phyloP scores from a whole-genome alignment of 805 yeast species.

The Candida golubevii region DNA sequence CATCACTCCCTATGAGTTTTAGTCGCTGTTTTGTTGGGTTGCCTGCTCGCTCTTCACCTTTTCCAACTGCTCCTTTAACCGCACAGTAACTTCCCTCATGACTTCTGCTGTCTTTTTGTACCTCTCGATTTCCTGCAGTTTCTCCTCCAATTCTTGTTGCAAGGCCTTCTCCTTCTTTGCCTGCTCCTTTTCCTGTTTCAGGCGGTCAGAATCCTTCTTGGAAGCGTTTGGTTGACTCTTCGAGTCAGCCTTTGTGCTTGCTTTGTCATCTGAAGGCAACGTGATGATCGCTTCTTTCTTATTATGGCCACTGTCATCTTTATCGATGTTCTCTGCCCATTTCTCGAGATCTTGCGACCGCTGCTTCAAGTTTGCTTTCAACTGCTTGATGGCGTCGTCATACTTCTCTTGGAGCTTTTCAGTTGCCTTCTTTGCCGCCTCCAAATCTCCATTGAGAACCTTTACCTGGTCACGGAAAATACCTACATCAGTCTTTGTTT shows the following conservation, averaged over 20 bases:
- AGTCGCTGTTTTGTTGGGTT: background rate
- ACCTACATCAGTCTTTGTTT: constrained; percentile 4
- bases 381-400: constrained; percentile 5
- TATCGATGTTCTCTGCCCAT: constrained; percentile 1
- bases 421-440: background rate
- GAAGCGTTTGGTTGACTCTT: constrained; percentile 1
- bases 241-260: background rate
- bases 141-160: constrained; percentile 5
- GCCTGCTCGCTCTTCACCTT: constrained; percentile 1
- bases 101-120: constrained; percentile 3
- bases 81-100: constrained; percentile 1
- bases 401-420: background rate
- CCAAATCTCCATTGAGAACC: constrained; percentile 1
- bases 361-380: constrained; percentile 4
- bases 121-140: constrained; percentile 1
- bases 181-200: constrained; percentile 3
- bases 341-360: constrained; percentile 4
- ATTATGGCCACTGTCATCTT: background rate
- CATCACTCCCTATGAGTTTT: too few relatives aligned
- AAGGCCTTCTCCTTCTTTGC: constrained; percentile 3
- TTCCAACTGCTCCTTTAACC: constrained; percentile 7
- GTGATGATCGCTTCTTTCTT: too few relatives aligned
- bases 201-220: constrained; percentile 1
- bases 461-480: constrained; percentile 7
- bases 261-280: too few relatives aligned